These are phyloP conservation scores for Fraxinus pennsylvanica DNA, from an alignment of 257 asterid genomes.

Conservation along the genomic window DNA sequence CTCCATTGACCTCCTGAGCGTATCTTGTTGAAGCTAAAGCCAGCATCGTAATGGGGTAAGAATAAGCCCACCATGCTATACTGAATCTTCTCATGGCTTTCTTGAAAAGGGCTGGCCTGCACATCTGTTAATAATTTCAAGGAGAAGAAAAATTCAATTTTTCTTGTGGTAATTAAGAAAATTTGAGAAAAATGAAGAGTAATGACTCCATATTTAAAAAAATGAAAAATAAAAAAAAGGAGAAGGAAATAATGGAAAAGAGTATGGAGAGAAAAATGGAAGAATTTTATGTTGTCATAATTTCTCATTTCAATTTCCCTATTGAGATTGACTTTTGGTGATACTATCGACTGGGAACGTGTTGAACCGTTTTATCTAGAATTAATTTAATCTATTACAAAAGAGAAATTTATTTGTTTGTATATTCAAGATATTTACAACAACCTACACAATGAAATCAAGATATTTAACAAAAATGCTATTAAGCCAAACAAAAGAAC, in stretches of 20 bases:
- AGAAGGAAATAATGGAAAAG: background rate
- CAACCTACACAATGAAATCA: too few relatives aligned
- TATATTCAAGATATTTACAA: too few relatives aligned
- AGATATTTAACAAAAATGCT: too few relatives aligned
- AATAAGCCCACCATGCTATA: conserved; percentile 76
- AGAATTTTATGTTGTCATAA: background rate
- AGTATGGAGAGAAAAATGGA: background rate
- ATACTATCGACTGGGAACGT: too few relatives aligned
- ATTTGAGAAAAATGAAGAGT: background rate
- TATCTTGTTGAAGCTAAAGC: conserved; percentile 56
- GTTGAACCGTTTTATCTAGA: too few relatives aligned
- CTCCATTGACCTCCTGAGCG: conserved; percentile 51
- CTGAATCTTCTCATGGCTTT: conserved; percentile 61
- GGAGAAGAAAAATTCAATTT: background rate
- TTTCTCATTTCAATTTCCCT: too few relatives aligned
- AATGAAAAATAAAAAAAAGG: too few relatives aligned
- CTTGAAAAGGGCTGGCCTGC: conserved; percentile 65
- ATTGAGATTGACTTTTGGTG: too few relatives aligned
- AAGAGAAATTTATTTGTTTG: too few relatives aligned
- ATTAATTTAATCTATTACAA: too few relatives aligned
- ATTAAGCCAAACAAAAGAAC: too few relatives aligned
- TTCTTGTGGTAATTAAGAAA: background rate
- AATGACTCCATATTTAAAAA: background rate
- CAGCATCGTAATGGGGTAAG: conserved; percentile 54
- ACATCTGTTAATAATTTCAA: conserved; percentile 35